Base-by-base conservation (phyloP, 1,284 basidiomycete species). In the Malassezia pachydermatis region DNA sequence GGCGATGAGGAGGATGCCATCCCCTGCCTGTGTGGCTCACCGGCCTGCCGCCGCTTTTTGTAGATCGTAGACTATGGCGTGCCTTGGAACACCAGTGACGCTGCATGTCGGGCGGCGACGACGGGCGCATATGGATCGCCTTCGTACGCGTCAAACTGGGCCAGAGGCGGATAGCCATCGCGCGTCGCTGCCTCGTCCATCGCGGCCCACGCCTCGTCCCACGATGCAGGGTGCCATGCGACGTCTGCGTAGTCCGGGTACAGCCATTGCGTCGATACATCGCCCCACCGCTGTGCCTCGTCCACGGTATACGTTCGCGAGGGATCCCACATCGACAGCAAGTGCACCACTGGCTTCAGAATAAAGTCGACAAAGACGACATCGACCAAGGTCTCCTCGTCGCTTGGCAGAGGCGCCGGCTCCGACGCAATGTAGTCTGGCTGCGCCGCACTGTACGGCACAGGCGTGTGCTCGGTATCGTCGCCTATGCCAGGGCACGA, bases 21-120 rank as follows among this genome's bases (percentile, higher is more conserved):
- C 30, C 62, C 72, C 11, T 76, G 75, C 57, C 60, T 76, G 13
- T 76, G 75, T 58, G 75, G 75, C 22, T 70, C 70, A 10, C 48
- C 63, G 2, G 67, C 69, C 14, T 75, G 74, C 30, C 54, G 68
- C 16, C 30, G 63, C 5, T 67, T 58, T 43, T 50, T 70, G 48
- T 70, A 54, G 39, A n/a, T 38, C n/a, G n/a, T n/a, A n/a, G n/a
- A n/a, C 28, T 46, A 46, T 35, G 35, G 23, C 17, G 22, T 9
- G 17, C 3, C 14, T 27, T 48, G 45, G 30, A 48, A 48, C 4
- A 41, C 28, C 11, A 48, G 32, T 22, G 30, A 40, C n/a, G 46
- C 28, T 0, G 16, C 27, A 17, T 33, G 28, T 4, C n/a, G n/a
- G n/a, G n/a, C n/a, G n/a, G n/a, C n/a, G n/a, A n/a, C n/a, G n/a